A percentile compares a stretch with the other conserved stretches of the same genome.
phyloP scores from a whole-genome alignment of 2,329 filamentous ascomycete species.

The Neonectria sp. region DNA sequence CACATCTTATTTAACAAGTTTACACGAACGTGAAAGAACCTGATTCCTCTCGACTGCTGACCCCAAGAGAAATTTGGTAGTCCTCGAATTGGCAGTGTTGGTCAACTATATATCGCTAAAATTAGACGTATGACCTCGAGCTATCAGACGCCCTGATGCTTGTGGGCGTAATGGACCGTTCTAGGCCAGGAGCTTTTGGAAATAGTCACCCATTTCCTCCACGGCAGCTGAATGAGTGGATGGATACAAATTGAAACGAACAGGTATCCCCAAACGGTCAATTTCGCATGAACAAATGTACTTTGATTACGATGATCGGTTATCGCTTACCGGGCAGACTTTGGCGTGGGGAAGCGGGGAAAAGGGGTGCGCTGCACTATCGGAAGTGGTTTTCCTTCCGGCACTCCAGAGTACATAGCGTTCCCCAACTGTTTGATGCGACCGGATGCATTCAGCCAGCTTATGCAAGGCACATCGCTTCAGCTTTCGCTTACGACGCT shows the following conservation, averaged over 20 bases:
- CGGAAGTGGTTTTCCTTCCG: constrained; percentile 4
- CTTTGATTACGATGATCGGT: background rate
- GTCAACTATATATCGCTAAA: no score
- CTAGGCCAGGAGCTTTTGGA: background rate
- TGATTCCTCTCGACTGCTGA: no score
- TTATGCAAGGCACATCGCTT: background rate
- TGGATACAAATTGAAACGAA: background rate
- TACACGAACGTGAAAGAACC: no score
- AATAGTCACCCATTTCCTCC: background rate
- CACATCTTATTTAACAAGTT: no score
- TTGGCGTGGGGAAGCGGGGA: constrained; percentile 1
- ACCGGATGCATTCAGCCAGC: constrained; percentile 6
- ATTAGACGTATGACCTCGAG: background rate
- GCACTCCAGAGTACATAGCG: background rate
- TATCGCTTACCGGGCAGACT: background rate
- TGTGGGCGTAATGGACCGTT: background rate
- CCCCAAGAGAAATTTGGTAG: no score
- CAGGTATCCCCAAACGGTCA: background rate
- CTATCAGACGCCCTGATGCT: background rate
- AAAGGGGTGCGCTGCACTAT: background rate
- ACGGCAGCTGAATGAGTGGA: no score
- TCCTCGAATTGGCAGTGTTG: no score
- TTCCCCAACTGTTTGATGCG: background rate
- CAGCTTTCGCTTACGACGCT: background rate
- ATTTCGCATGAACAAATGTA: background rate